Base-by-base conservation (phyloP, 192 early-diverging fungal genomes). In the Umbelopsis vinacea region DNA sequence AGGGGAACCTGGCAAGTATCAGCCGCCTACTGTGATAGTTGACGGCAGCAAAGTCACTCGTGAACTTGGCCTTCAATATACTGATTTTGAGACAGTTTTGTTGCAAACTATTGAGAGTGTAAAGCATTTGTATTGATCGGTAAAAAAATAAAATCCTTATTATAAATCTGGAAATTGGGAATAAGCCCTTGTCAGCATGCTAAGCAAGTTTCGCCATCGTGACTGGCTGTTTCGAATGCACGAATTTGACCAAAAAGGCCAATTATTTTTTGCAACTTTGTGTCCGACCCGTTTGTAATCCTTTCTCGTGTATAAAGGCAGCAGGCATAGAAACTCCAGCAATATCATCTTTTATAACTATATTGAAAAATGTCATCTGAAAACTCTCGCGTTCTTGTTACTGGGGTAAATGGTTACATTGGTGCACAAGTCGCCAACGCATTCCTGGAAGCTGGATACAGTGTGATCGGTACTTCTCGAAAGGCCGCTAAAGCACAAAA, bases 391-490 rank as follows among this genome's bases (percentile, higher is more conserved):
- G 68, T 69, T 15, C 48, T 71, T 21, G 69, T 71, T 10, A 71
- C 69, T 6, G 69, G 84, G 6, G 75, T 86, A 4, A 73, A 67
- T 12, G 84, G 84, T n/a, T 85, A 60, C 70, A 38, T 85, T 14
- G 84, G 76, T 33, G 60, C 68, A 29, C 83, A 86, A 23, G 74
- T 85, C 2, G 74, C 81, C 10, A 54, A 81, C 14, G 73, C 84
- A 40, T 77, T 85, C 11, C 77, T 85, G 21, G 21, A 70, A 70
- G 63, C 67, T 38, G 84, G 84, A 14, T 80, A 66, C 54, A 12
- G 6, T 0, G 84, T 85, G 15, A 24, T 80, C 38, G 84, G 84
- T 7, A 83, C 84, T 12, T 70, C 82, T 14, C 72, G 84, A 12
- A 73, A 69, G 21, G 52, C 21, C 24, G 77, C 52, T 12, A 86